Evolutionary conservation across 2,329 filamentous ascomycete species (phyloP).

Genomic region (Madurella mycetomatis): DNA sequence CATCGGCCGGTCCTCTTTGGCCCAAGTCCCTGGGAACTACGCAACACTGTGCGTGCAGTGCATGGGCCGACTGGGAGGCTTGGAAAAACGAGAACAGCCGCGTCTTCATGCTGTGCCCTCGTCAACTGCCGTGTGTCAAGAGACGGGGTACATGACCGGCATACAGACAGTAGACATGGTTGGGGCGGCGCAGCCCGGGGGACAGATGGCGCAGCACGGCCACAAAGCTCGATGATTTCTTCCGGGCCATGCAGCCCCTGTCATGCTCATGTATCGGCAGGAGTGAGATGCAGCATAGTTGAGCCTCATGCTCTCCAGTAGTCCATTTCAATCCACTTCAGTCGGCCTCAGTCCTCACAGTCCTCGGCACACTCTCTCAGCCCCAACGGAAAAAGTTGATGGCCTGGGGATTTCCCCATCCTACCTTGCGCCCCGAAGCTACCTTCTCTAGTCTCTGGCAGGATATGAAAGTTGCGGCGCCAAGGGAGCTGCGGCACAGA

Average conservation of each 20-base stretch:
- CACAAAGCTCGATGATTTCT: neutral
- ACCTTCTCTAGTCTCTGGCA: too few species aligned
- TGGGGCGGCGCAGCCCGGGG: slow-evolving; percentile 11
- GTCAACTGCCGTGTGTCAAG: slow-evolving; percentile 15
- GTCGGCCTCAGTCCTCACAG: neutral
- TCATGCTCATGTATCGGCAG: neutral
- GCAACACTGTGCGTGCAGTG: neutral
- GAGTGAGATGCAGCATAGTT: neutral
- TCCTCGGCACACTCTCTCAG: neutral
- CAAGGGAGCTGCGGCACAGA: neutral
- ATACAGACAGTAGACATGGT: slow-evolving; percentile 11
- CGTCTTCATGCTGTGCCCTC: slow-evolving; percentile 14
- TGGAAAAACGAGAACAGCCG: slow-evolving; percentile 2
- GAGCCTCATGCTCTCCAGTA: neutral
- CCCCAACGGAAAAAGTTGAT: neutral
- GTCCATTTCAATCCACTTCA: neutral
- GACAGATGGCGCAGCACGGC: slow-evolving; percentile 3
- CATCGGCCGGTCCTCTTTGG: too few species aligned
- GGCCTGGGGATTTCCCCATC: neutral
- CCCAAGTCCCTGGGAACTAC: too few species aligned
- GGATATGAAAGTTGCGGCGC: neutral
- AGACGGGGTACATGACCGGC: slow-evolving; percentile 2
- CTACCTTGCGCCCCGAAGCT: neutral
- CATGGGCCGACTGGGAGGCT: slow-evolving; percentile 4
- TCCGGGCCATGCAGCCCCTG: slow-evolving; percentile 1